Evolutionary conservation across 371 early-diverging fungal species (phyloP), one percentile per base, ranked within the genome.

Genomic region (Mucor sp.): DNA sequence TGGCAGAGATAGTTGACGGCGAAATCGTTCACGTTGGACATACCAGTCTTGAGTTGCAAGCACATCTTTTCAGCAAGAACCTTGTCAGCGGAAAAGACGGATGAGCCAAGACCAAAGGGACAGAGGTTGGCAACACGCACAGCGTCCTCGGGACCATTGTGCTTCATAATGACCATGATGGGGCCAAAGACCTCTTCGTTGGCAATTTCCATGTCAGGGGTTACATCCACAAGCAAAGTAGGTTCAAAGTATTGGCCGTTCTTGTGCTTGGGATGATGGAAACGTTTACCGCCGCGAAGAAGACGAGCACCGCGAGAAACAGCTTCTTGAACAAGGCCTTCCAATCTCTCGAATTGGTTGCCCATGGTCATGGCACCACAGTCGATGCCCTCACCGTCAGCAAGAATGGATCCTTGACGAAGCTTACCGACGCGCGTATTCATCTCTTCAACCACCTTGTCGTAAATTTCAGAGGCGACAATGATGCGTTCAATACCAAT

Each of bases 1-100:
- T 93, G 93, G 70, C 93, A 92, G 14, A 95, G 84, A 63, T 95
- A 95, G 64, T 91, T 94, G 69, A 89, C 90, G 19, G 89, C 95
- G 70, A 93, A 95, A 75, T 94, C 95, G 69, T 95, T 95, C 69
- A 94, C 80, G 58, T 95, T 95, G 65, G 88, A 74, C 94, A 95
- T 95, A 35, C 95, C 95, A 0, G 84, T 84, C 65, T 86, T 85
- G 59, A 95, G 78, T n/a, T 72, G 74, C 32, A 86, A 75, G 30
- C 89, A 84, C 66, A 95, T 81, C 17, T 80, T 79, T 39, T 85
- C 79, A n/a, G 87, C 95, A 41, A 86, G 77, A 2, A 59, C 67
- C 41, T 86, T 87, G 69, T 93, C 89, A 39, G 85, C 80, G 2
- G 93, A 90, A 70, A 94, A 94, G 8, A 94, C 92, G 61, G 88